These are phyloP conservation scores for Berberis thunbergii DNA, from an alignment of 164 flowering plant genomes.

Conservation along the genomic window DNA sequence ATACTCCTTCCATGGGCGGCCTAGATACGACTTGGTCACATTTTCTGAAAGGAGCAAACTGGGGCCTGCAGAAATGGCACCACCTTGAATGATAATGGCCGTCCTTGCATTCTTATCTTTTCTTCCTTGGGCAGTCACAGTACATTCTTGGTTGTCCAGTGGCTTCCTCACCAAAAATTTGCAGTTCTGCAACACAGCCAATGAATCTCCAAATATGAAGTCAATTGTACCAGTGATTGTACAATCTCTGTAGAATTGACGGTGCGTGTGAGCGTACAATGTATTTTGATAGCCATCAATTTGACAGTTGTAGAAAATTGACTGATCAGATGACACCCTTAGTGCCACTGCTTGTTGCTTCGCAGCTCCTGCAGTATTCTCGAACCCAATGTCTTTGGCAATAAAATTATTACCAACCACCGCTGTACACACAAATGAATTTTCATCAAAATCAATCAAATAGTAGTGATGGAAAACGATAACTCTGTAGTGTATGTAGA, in stretches of 20 bases:
- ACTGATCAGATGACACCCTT: background rate
- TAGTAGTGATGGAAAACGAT: background rate
- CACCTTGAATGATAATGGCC: background rate
- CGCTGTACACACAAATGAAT: conserved; percentile 20
- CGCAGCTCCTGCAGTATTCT: conserved; percentile 35
- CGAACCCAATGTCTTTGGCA: conserved; percentile 28
- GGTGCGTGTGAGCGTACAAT: background rate
- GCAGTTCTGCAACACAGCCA: background rate
- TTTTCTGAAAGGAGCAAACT: background rate
- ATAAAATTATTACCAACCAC: conserved; percentile 28
- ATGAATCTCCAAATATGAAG: background rate
- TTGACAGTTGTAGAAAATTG: background rate
- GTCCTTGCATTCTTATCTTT: background rate
- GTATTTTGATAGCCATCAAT: background rate
- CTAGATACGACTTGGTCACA: background rate
- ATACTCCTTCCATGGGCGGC: background rate
- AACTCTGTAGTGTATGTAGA: background rate
- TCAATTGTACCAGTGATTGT: background rate
- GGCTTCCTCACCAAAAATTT: background rate
- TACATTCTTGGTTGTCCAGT: background rate
- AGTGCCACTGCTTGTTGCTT: background rate
- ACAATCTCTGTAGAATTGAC: background rate
- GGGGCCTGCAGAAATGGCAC: background rate
- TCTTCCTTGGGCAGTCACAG: background rate
- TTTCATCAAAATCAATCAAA: background rate